Evolutionary conservation across 2,329 filamentous ascomycete species (phyloP).

Genomic region (Aspergillus thermomutatus): DNA sequence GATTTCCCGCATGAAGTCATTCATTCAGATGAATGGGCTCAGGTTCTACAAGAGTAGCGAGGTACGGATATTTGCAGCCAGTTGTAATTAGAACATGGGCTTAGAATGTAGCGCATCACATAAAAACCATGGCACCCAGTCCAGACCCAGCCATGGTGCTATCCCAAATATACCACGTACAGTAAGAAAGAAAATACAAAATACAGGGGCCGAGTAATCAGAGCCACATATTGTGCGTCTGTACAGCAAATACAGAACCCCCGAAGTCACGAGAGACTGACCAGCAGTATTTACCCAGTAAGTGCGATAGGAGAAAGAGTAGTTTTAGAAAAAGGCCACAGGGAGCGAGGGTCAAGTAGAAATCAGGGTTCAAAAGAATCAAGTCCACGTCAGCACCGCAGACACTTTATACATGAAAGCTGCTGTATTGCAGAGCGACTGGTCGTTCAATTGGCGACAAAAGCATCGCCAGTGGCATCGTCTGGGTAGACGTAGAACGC

Average conservation of each 20-base stretch:
- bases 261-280: constrained; percentile 7
- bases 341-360: neutral
- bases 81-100: neutral
- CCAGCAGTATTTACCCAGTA: constrained; percentile 10
- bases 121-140: neutral
- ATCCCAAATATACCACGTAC: neutral
- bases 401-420: neutral
- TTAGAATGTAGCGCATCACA: neutral
- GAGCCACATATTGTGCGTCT: neutral
- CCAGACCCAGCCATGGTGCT: neutral
- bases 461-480: constrained; percentile 21
- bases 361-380: no score
- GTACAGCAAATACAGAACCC: neutral
- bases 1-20: neutral
- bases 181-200: neutral
- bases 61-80: no score
- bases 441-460: constrained; percentile 10
- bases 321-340: neutral
- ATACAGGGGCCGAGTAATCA: neutral
- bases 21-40: neutral
- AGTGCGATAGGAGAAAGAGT: neutral
- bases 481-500: constrained; percentile 51
- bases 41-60: neutral
- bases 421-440: neutral
- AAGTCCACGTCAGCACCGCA: neutral